These are phyloP conservation scores for Calonectria hawksworthii DNA, from an alignment of 2,329 filamentous ascomycete species.

Conservation along the genomic window DNA sequence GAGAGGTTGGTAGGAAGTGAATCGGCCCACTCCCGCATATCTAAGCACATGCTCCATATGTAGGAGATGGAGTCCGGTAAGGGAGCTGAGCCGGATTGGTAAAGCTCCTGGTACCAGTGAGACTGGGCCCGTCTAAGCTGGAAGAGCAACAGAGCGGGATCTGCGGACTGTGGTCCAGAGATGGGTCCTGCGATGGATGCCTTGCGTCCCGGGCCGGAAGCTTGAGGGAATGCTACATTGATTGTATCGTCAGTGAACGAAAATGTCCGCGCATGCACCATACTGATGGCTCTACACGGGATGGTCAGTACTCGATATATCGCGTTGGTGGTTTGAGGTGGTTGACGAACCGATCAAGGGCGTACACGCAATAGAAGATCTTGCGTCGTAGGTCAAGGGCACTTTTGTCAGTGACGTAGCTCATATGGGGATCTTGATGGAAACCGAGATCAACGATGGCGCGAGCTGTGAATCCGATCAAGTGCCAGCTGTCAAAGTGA, in stretches of 20 bases:
- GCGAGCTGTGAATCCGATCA: slow-evolving; percentile 90
- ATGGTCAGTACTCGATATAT: slow-evolving; percentile 35
- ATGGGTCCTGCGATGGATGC: slow-evolving; percentile 59
- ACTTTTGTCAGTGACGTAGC: slow-evolving; percentile 75
- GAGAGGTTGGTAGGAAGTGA: slow-evolving; percentile 78
- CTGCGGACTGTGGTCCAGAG: slow-evolving; percentile 65
- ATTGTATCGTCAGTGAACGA: slow-evolving; percentile 94
- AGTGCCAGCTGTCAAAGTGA: slow-evolving; percentile 94
- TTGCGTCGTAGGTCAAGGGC: slow-evolving; percentile 83
- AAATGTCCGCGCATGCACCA: slow-evolving; percentile 89
- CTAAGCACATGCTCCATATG: slow-evolving; percentile 81
- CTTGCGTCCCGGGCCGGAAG: slow-evolving; percentile 58
- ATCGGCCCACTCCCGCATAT: slow-evolving; percentile 86
- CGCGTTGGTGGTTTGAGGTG: too few species aligned
- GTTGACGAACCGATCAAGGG: slow-evolving; percentile 81
- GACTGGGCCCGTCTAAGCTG: slow-evolving; percentile 89
- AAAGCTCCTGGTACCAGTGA: slow-evolving; percentile 89
- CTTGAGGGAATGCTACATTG: slow-evolving; percentile 81
- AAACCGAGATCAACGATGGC: slow-evolving; percentile 91
- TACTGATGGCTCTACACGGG: slow-evolving; percentile 79
- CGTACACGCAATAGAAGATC: slow-evolving; percentile 92
- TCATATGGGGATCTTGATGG: slow-evolving; percentile 88
- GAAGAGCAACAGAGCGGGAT: slow-evolving; percentile 83
- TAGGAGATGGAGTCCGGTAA: slow-evolving; percentile 78
- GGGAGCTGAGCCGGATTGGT: slow-evolving; percentile 81